These are phyloP conservation scores for Pestalotiopsis sp. DNA, from an alignment of 2,329 filamentous ascomycete genomes.

Conservation along the genomic window DNA sequence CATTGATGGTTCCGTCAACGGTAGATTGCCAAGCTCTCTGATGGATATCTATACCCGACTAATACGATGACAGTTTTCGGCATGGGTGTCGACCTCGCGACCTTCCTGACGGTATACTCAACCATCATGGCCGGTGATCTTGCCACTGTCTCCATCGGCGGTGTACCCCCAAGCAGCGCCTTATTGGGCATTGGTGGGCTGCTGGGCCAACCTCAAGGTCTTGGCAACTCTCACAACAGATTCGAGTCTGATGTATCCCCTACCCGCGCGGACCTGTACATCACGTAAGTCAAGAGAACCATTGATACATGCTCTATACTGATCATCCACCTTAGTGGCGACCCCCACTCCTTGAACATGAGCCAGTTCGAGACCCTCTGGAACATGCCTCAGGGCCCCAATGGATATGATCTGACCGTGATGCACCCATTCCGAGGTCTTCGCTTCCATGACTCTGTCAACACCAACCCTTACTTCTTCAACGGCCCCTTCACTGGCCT, in stretches of 20 bases:
- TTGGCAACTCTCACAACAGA: constrained; percentile 53
- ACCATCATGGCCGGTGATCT: constrained; percentile 51
- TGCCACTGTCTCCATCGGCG: constrained; percentile 52
- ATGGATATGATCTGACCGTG: constrained; percentile 44
- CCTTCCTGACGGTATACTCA: constrained; percentile 44
- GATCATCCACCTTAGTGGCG: neutral
- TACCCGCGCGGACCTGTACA: constrained; percentile 54
- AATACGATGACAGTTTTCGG: constrained; percentile 37
- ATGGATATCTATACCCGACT: neutral
- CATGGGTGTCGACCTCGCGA: constrained; percentile 45
- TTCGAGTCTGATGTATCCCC: constrained; percentile 56
- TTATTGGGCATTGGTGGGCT: constrained; percentile 40
- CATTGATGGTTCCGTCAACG: neutral
- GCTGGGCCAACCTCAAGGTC: constrained; percentile 45
- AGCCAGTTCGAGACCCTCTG: constrained; percentile 11
- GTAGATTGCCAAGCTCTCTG: neutral
- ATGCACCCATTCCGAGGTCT: constrained; percentile 22
- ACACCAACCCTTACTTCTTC: constrained; percentile 54
- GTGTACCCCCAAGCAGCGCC: constrained; percentile 40
- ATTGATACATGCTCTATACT: constrained; percentile 45
- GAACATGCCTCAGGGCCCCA: constrained; percentile 49
- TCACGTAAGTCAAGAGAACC: constrained; percentile 40
- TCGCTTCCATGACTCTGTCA: constrained; percentile 46
- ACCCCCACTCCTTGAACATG: neutral
- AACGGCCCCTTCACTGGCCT: constrained; percentile 53